Percentiles rank a stretch among this genome's conserved stretches.
These are phyloP conservation scores for Aspergillus melleus DNA, from an alignment of 2,329 filamentous ascomycete genomes.

Conservation along the genomic window DNA sequence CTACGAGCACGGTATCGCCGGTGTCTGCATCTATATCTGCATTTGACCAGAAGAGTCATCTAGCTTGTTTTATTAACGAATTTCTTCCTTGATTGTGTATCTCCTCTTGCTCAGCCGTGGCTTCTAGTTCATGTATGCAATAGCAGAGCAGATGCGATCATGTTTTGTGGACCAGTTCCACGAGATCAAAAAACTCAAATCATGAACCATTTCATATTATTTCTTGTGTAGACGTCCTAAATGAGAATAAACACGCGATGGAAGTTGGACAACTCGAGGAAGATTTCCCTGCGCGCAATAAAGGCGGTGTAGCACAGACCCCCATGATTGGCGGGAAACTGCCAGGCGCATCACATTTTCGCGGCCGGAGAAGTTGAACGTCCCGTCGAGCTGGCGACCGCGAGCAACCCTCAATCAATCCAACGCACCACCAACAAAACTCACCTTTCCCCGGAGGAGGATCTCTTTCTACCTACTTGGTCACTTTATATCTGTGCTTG, in stretches of 20 bases:
- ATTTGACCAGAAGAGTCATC: constrained; percentile 9
- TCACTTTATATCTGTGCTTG: background rate
- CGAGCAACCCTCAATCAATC: constrained; percentile 4
- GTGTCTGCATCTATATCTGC: background rate
- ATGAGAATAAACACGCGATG: no score
- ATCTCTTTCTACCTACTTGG: background rate
- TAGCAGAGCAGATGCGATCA: background rate
- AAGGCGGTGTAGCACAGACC: constrained; percentile 26
- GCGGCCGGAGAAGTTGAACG: constrained; percentile 17
- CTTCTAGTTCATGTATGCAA: background rate
- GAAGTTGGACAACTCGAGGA: background rate
- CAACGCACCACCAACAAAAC: constrained; percentile 9
- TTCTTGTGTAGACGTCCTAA: no score
- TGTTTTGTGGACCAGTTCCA: background rate
- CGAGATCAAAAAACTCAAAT: background rate
- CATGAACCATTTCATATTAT: no score
- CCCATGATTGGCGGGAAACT: constrained; percentile 25
- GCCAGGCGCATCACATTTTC: constrained; percentile 38
- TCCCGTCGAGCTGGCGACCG: constrained; percentile 14
- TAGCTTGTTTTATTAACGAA: constrained; percentile 11
- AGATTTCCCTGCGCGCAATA: background rate
- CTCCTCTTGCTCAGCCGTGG: background rate
- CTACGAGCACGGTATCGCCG: background rate
- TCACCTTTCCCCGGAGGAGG: background rate
- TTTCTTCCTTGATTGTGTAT: background rate